phyloP scores from a whole-genome alignment of 108 stramenopile genomes.

The Nitzschia sp. region DNA sequence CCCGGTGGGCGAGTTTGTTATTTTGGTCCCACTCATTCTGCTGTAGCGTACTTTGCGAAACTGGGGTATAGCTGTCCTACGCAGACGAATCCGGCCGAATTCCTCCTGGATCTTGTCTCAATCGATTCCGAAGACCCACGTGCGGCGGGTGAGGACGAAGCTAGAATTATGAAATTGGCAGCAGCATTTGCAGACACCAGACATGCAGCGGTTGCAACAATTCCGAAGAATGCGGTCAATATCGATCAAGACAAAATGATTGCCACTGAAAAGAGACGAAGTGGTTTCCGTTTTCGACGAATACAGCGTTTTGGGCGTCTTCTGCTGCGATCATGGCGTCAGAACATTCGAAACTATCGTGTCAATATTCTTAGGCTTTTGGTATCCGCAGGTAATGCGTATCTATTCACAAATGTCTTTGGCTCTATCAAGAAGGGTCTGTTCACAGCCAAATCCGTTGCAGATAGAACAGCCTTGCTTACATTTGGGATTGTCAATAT shows the following conservation, averaged over 20 bases:
- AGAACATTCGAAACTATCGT: constrained; percentile 65
- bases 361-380: constrained; percentile 58
- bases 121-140: constrained; percentile 63
- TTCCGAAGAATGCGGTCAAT: neutral
- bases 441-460: constrained; percentile 70
- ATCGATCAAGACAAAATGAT: neutral
- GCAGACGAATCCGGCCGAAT: constrained; percentile 86
- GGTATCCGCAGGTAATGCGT: constrained; percentile 56
- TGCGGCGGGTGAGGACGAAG: constrained; percentile 45
- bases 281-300: neutral
- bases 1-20: constrained; percentile 79
- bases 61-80: constrained; percentile 67
- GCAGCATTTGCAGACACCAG: constrained; percentile 29
- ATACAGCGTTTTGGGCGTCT: constrained; percentile 57
- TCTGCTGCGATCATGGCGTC: constrained; percentile 71
- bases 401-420: constrained; percentile 68
- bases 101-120: constrained; percentile 79
- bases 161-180: constrained; percentile 50
- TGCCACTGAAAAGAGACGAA: neutral
- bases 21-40: constrained; percentile 46
- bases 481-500: constrained; percentile 81
- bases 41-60: constrained; percentile 57
- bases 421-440: constrained; percentile 47
- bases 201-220: neutral
- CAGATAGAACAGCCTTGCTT: constrained; percentile 79